These are phyloP conservation scores for Podospora sp. DNA, from an alignment of 495 filamentous ascomycete species.

Conservation along the genomic window DNA sequence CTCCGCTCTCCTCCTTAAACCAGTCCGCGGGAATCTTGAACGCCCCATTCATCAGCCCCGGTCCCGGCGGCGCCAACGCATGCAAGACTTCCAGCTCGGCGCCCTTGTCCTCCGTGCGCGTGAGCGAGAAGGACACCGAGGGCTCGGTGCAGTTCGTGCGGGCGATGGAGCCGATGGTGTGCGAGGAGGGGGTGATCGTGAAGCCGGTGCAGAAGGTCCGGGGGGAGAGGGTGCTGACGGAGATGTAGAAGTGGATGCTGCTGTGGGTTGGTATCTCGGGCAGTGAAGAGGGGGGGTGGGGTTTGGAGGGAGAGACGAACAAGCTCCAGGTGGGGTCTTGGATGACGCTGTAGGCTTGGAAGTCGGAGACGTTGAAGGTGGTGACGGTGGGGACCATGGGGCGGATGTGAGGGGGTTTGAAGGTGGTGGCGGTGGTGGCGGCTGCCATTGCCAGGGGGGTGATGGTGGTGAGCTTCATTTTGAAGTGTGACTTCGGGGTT, in stretches of 20 bases:
- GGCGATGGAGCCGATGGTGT: slow-evolving; percentile 6
- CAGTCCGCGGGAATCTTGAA: slow-evolving; percentile 10
- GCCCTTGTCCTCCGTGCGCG: neutral
- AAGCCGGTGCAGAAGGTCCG: neutral
- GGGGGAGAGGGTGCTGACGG: slow-evolving; percentile 1
- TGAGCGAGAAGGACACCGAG: slow-evolving; percentile 11
- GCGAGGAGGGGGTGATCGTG: slow-evolving; percentile 1
- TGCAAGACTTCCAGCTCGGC: slow-evolving; percentile 12
- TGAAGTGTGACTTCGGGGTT: neutral
- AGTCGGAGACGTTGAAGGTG: slow-evolving; percentile 17
- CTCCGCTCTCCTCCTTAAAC: slow-evolving; percentile 2
- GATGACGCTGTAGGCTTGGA: slow-evolving; percentile 14
- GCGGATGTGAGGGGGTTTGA: neutral
- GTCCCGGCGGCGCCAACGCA: neutral
- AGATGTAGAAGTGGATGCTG: slow-evolving; percentile 12
- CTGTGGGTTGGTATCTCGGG: too few relatives aligned
- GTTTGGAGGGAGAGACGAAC: neutral
- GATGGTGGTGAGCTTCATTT: neutral
- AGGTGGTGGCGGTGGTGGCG: neutral
- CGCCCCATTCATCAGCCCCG: neutral
- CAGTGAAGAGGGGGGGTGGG: too few relatives aligned
- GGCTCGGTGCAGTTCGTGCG: slow-evolving; percentile 16
- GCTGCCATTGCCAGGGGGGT: neutral
- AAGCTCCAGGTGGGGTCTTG: slow-evolving; percentile 8
- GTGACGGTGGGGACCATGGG: slow-evolving; percentile 9